A percentile compares a stretch with the other conserved stretches of the same genome.
Conservation (phyloP, 495 filamentous ascomycete genomes). For the Tuber magnatum region DNA sequence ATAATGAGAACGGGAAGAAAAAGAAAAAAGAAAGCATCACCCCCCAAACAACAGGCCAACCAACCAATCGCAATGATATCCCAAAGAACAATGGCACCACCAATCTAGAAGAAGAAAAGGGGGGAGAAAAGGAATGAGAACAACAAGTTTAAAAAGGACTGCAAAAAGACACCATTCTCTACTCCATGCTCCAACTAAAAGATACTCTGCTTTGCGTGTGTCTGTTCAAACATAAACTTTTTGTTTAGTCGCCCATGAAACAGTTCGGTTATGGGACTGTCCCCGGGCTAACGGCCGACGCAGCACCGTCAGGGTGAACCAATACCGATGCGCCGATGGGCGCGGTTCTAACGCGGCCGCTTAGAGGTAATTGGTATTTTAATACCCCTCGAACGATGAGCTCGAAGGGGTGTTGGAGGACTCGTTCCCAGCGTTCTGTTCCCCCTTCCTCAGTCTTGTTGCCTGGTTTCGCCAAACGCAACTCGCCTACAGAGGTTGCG, state of each 20-base stretch:
- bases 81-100: not conserved
- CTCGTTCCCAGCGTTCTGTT: slow-evolving; percentile 81
- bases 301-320: slow-evolving; percentile 34
- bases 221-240: slow-evolving; percentile 7
- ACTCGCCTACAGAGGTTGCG: slow-evolving; percentile 67
- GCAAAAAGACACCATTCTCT: not conserved
- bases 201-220: not conserved
- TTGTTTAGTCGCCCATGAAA: slow-evolving; percentile 23
- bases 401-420: slow-evolving; percentile 83
- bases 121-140: slow-evolving; percentile 12
- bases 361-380: slow-evolving; percentile 81
- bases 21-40: slow-evolving; percentile 25
- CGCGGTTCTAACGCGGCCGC: slow-evolving; percentile 53
- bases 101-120: slow-evolving; percentile 18
- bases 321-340: slow-evolving; percentile 35
- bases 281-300: slow-evolving; percentile 19
- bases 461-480: slow-evolving; percentile 72
- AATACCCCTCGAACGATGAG: slow-evolving; percentile 82
- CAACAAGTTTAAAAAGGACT: slow-evolving; percentile 4
- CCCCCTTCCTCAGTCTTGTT: slow-evolving; percentile 84
- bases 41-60: slow-evolving; percentile 25
- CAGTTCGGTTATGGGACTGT: slow-evolving; percentile 6
- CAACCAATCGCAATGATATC: slow-evolving; percentile 8
- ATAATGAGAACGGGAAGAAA: slow-evolving; percentile 13
- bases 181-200: slow-evolving; percentile 7